phyloP scores from a whole-genome alignment of 305 asterid genomes.

The Caryopteris hybrid region DNA sequence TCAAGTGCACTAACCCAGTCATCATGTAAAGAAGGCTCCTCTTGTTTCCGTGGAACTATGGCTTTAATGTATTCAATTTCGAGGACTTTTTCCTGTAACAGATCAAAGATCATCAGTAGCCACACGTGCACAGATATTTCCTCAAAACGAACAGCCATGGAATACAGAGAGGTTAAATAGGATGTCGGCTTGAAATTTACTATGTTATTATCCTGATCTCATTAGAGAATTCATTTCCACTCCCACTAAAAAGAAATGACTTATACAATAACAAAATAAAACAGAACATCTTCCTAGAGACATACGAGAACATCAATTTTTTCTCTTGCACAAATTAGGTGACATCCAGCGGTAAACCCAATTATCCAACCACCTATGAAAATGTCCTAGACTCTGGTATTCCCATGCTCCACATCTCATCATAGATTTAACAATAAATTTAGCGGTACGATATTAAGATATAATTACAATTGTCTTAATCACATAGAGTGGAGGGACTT shows the following conservation, averaged over 20 bases:
- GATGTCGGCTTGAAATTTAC: too few relatives aligned
- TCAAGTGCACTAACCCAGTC: slow-evolving; percentile 98
- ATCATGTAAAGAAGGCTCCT: slow-evolving; percentile 73
- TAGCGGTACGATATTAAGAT: background rate
- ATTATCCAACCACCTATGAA: too few relatives aligned
- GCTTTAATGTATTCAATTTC: slow-evolving; percentile 90
- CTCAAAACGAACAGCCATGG: too few relatives aligned
- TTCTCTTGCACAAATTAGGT: too few relatives aligned
- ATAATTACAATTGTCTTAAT: background rate
- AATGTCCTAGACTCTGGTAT: background rate
- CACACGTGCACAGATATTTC: background rate
- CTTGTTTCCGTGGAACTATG: slow-evolving; percentile 75
- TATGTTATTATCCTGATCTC: background rate
- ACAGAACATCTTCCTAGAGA: background rate
- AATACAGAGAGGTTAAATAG: too few relatives aligned
- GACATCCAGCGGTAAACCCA: too few relatives aligned
- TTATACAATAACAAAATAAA: background rate
- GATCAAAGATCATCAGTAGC: slow-evolving; percentile 1
- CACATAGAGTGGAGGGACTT: slow-evolving; percentile 15
- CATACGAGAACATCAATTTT: background rate
- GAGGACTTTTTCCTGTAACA: slow-evolving; percentile 71
- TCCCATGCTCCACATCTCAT: background rate
- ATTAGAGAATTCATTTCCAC: background rate
- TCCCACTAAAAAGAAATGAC: background rate
- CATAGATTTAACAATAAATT: background rate